Percentiles rank a stretch among this genome's conserved stretches.
Conservation (phyloP, 2,329 filamentous ascomycete species). For the Fusarium sp. region DNA sequence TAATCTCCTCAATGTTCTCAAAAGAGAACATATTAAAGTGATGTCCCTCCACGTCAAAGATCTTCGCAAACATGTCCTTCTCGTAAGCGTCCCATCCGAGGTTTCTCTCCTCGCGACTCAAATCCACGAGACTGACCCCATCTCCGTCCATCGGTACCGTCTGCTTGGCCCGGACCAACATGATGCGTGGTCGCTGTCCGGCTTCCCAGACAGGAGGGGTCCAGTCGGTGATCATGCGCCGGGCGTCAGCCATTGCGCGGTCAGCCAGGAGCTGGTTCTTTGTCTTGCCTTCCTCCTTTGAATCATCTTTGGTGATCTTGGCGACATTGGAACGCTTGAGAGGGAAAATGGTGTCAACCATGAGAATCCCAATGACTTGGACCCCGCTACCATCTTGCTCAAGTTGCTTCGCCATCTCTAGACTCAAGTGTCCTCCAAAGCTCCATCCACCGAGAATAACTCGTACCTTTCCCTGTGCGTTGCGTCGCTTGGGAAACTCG, state of each 20-base stretch:
- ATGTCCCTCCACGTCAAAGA: slow-evolving; percentile 62
- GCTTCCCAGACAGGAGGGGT: slow-evolving; percentile 51
- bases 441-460: slow-evolving; percentile 68
- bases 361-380: slow-evolving; percentile 60
- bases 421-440: slow-evolving; percentile 61
- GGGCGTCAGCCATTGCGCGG: slow-evolving; percentile 56
- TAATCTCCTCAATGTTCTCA: slow-evolving; percentile 42
- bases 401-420: slow-evolving; percentile 61
- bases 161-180: slow-evolving; percentile 59
- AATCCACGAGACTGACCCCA: slow-evolving; percentile 52
- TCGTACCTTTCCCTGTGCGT: slow-evolving; percentile 43
- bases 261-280: slow-evolving; percentile 50
- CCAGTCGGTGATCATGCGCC: slow-evolving; percentile 55
- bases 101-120: slow-evolving; percentile 51
- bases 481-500: slow-evolving; percentile 43
- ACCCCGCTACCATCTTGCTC: slow-evolving; percentile 50
- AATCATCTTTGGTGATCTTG: slow-evolving; percentile 19
- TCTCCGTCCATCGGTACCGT: slow-evolving; percentile 48
- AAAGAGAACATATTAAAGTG: slow-evolving; percentile 61
- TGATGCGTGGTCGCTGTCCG: slow-evolving; percentile 50
- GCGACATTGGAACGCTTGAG: slow-evolving; percentile 24
- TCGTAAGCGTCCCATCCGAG: slow-evolving; percentile 64
- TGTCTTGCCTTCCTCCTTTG: slow-evolving; percentile 43
- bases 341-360: slow-evolving; percentile 62
- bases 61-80: slow-evolving; percentile 54